phyloP scores from a whole-genome alignment of 2,329 filamentous ascomycete species.

The Venturia oleaginea region DNA sequence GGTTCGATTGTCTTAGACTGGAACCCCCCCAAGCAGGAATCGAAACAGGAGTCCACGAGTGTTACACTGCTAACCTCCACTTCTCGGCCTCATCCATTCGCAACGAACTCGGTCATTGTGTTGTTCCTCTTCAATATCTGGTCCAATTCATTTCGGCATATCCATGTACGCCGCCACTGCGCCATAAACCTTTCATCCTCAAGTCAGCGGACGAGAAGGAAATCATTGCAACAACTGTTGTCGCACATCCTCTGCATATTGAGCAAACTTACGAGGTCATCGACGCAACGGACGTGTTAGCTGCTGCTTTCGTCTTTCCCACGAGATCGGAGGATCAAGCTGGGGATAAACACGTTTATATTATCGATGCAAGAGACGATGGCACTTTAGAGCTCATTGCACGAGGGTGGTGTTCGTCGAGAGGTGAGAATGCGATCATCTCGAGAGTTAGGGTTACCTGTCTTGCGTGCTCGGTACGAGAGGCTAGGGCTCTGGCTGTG shows the following conservation, averaged over 20 bases:
- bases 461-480: conserved; percentile 63
- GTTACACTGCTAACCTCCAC: not conserved
- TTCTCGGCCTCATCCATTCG: conserved; percentile 3
- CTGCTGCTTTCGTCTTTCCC: conserved; percentile 20
- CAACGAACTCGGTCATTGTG: not conserved
- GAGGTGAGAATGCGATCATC: conserved; percentile 64
- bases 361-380: conserved; percentile 46
- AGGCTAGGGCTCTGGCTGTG: conserved; percentile 63
- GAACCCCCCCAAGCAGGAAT: not conserved
- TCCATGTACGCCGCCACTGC: conserved; percentile 39
- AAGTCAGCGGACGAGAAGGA: not conserved
- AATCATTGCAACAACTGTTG: conserved; percentile 15
- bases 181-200: conserved; percentile 17
- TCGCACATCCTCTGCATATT: conserved; percentile 32
- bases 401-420: conserved; percentile 63
- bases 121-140: conserved; percentile 36
- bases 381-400: conserved; percentile 61
- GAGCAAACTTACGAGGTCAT: conserved; percentile 30
- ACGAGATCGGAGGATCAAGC: conserved; percentile 16
- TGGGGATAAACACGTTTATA: conserved; percentile 23
- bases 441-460: conserved; percentile 60
- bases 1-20: conserved; percentile 18
- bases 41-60: not conserved
- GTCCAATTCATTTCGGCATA: conserved; percentile 47
- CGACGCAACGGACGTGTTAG: conserved; percentile 25